phyloP scores from a whole-genome alignment of 2,329 filamentous ascomycete species.

The Triangularia verruculosa region DNA sequence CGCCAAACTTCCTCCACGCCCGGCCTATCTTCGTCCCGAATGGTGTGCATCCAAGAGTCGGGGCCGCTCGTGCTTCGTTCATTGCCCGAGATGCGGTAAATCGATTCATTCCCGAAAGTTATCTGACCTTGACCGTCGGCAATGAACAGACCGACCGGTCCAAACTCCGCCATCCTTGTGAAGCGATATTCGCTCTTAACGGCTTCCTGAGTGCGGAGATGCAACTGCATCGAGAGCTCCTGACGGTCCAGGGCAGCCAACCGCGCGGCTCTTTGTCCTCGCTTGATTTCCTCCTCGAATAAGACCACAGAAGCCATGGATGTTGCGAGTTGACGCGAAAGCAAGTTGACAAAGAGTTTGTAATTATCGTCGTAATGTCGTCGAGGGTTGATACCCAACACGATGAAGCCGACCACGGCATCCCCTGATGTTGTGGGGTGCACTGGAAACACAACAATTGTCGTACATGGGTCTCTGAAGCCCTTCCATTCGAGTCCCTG shows the following conservation, averaged over 20 bases:
- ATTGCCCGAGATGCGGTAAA: slow-evolving; percentile 68
- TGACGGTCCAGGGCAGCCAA: slow-evolving; percentile 74
- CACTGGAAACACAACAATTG: slow-evolving; percentile 74
- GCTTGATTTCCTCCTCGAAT: slow-evolving; percentile 78
- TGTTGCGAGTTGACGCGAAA: slow-evolving; percentile 73
- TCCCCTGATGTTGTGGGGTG: slow-evolving; percentile 71
- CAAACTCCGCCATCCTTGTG: slow-evolving; percentile 79
- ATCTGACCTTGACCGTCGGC: slow-evolving; percentile 69
- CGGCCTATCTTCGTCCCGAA: slow-evolving; percentile 63
- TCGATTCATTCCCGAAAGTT: slow-evolving; percentile 79
- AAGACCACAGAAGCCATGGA: slow-evolving; percentile 78
- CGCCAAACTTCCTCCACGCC: slow-evolving; percentile 61
- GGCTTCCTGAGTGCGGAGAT: slow-evolving; percentile 59
- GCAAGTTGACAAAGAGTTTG: slow-evolving; percentile 69
- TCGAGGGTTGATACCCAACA: slow-evolving; percentile 75
- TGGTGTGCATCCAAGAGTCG: slow-evolving; percentile 69
- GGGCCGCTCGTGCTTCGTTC: slow-evolving; percentile 56
- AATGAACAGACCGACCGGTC: slow-evolving; percentile 82
- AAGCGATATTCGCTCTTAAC: slow-evolving; percentile 73
- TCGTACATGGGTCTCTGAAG: slow-evolving; percentile 66
- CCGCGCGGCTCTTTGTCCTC: slow-evolving; percentile 69
- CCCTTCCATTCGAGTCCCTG: slow-evolving; percentile 67
- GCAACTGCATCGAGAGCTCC: slow-evolving; percentile 72
- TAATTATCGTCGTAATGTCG: slow-evolving; percentile 80
- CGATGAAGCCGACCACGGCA: slow-evolving; percentile 70